phyloP scores from a whole-genome alignment of 129 eudicot species.

The Artemisia tridentata region DNA sequence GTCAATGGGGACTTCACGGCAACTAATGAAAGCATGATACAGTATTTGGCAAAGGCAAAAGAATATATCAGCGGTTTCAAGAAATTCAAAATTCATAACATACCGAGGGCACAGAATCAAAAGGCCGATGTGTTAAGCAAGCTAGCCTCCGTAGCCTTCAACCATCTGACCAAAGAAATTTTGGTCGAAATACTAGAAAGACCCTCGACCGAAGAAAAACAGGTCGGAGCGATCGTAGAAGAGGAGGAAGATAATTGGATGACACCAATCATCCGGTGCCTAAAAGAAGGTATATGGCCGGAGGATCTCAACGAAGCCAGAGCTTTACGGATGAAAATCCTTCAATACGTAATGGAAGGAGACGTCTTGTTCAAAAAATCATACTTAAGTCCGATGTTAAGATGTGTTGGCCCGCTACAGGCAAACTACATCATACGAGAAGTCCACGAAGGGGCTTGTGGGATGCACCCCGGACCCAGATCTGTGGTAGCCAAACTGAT shows the following conservation, averaged over 20 bases:
- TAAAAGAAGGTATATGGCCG: background rate
- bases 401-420: background rate
- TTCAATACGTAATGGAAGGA: background rate
- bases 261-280: background rate
- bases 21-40: background rate
- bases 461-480: background rate
- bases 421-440: background rate
- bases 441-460: background rate
- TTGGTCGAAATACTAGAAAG: background rate
- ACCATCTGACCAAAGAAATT: background rate
- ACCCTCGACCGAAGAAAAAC: background rate
- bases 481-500: background rate
- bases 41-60: background rate
- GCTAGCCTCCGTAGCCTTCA: background rate
- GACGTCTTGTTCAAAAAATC: background rate
- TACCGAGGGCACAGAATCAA: background rate
- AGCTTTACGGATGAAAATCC: background rate
- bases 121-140: background rate
- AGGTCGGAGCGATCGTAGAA: background rate
- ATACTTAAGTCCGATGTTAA: background rate
- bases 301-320: background rate
- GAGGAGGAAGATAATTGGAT: background rate
- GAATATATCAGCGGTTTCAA: background rate
- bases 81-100: background rate
- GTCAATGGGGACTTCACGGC: background rate